Percentiles rank a stretch among this genome's conserved stretches.
These are phyloP conservation scores for Monascus purpureus DNA, from an alignment of 495 filamentous ascomycete genomes.

Conservation along the genomic window DNA sequence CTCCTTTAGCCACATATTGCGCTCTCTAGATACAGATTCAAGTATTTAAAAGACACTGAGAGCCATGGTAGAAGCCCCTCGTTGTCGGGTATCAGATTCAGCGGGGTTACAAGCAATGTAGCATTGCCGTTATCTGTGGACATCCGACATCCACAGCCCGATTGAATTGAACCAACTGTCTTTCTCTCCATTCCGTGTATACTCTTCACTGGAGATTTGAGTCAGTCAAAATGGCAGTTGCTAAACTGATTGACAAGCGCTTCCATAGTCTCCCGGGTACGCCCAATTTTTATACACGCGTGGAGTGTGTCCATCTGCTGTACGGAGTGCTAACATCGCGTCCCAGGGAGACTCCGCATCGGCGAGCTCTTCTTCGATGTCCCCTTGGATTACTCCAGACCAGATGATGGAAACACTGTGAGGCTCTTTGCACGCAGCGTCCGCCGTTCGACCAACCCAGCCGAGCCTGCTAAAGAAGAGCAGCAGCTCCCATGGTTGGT, in stretches of 20 bases:
- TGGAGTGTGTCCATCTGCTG: neutral
- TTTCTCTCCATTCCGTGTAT: too few species aligned
- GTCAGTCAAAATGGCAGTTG: slow-evolving; percentile 27
- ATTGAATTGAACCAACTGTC: too few species aligned
- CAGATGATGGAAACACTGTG: slow-evolving; percentile 37
- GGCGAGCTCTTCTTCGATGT: slow-evolving; percentile 80
- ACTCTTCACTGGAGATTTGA: too few species aligned
- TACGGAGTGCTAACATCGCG: too few species aligned
- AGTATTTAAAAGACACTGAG: too few species aligned
- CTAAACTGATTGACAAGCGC: slow-evolving; percentile 29
- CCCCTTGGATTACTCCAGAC: slow-evolving; percentile 59
- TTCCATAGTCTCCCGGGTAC: slow-evolving; percentile 33
- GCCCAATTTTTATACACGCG: slow-evolving; percentile 1
- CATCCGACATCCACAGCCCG: too few species aligned
- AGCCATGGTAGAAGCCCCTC: too few species aligned
- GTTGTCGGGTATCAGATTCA: too few species aligned
- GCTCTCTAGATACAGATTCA: too few species aligned
- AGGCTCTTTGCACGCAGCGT: slow-evolving; percentile 67
- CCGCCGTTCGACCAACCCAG: slow-evolving; percentile 45
- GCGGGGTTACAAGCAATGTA: too few species aligned
- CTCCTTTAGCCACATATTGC: too few species aligned
- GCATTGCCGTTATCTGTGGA: too few species aligned
- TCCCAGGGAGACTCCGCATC: slow-evolving; percentile 55
- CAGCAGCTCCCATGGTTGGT: slow-evolving; percentile 47
- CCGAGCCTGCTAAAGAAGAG: slow-evolving; percentile 37